Conservation (phyloP, 1,284 basidiomycete genomes). For the Pholiota adiposa region DNA sequence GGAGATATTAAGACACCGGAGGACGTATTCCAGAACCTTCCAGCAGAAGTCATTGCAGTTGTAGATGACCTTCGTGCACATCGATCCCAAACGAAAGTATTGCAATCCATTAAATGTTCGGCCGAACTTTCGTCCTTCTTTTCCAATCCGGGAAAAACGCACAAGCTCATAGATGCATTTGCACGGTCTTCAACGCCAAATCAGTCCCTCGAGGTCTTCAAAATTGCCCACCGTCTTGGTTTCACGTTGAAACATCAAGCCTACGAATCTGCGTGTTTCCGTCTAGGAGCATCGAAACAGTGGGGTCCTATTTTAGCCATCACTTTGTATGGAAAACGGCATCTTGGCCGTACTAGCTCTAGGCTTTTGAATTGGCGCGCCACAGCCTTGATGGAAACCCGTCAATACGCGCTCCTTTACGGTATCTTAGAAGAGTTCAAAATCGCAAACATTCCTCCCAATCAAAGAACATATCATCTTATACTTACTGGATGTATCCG, state of each 20-base stretch:
- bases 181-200: slow-evolving; percentile 43
- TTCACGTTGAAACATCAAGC: slow-evolving; percentile 52
- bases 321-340: slow-evolving; percentile 48
- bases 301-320: slow-evolving; percentile 57
- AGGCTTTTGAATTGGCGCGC: slow-evolving; percentile 72
- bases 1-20: slow-evolving; percentile 2
- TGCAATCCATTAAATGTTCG: slow-evolving; percentile 30
- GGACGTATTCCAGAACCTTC: slow-evolving; percentile 12
- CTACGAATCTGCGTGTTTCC: slow-evolving; percentile 60
- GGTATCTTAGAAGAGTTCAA: slow-evolving; percentile 54
- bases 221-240: slow-evolving; percentile 52
- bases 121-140: slow-evolving; percentile 35
- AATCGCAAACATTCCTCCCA: slow-evolving; percentile 47
- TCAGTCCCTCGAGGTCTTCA: slow-evolving; percentile 48
- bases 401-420: slow-evolving; percentile 50
- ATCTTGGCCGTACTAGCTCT: slow-evolving; percentile 50
- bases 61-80: slow-evolving; percentile 24
- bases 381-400: slow-evolving; percentile 58
- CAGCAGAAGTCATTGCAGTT: slow-evolving; percentile 18
- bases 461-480: slow-evolving; percentile 66
- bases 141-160: slow-evolving; percentile 41
- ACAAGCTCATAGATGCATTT: slow-evolving; percentile 48
- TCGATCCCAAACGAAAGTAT: slow-evolving; percentile 27
- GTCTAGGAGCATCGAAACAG: slow-evolving; percentile 44
- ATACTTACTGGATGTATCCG: slow-evolving; percentile 67